Evolutionary conservation across 305 asterid species (phyloP).

Genomic region (Ajuga reptans): DNA sequence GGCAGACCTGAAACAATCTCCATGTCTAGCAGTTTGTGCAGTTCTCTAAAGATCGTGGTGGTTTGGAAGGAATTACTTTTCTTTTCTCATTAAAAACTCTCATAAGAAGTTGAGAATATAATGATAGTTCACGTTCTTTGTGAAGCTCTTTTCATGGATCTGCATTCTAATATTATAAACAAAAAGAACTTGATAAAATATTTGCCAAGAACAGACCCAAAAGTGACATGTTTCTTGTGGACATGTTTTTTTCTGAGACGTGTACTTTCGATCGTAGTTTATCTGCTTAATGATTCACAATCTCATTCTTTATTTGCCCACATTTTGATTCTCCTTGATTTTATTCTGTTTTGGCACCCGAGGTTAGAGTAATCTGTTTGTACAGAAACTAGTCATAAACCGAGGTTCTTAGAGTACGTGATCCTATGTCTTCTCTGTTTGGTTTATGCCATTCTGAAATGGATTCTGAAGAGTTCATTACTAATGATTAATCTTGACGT

Average conservation of each 20-base stretch:
- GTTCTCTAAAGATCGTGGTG: background rate
- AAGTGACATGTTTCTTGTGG: background rate
- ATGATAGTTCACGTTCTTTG: background rate
- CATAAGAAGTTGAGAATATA: background rate
- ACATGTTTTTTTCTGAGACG: background rate
- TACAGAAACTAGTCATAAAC: background rate
- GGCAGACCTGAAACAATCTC: background rate
- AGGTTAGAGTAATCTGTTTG: background rate
- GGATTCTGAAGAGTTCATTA: background rate
- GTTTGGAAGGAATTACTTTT: background rate
- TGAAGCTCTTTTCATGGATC: background rate
- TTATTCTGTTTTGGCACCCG: background rate
- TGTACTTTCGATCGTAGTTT: background rate
- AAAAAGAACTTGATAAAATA: background rate
- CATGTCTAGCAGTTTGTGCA: background rate
- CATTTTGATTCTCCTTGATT: background rate
- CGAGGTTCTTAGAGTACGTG: background rate
- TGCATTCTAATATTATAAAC: background rate
- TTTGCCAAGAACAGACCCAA: background rate
- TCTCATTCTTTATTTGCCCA: background rate
- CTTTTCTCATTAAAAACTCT: background rate
- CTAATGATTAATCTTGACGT: background rate
- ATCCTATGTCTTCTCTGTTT: background rate
- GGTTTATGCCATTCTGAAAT: slow-evolving; percentile 5
- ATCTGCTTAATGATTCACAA: background rate